Base-by-base conservation (phyloP, 108 stramenopile species). In the Nitzschia putrida region DNA sequence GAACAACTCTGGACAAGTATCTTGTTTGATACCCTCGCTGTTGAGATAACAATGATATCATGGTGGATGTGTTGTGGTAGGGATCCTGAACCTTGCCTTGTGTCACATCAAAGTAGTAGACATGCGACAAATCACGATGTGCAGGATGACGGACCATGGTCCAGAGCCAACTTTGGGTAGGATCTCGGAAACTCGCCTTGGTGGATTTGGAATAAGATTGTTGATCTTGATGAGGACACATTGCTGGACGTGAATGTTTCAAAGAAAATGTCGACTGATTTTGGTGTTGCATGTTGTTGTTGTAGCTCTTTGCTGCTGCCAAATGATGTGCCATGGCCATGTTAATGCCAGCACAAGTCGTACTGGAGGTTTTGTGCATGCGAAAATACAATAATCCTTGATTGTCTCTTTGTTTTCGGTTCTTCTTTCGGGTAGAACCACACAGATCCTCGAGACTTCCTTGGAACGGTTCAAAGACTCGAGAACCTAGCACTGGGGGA, bases 281-380 rank as follows among this genome's bases (percentile, higher is more conserved):
- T 2, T 49, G 18, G 4, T 18, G 18, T 49, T 18, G 18, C 6
- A 49, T 18, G 6, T 2, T 18, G 6, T 16, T 55, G 8, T 55
- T 1, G 22, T 55, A 21, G 22, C 1, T 4, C 6, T 55, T 53
- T 53, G 18, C 53, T n/a, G 8, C 54, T 7, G 21, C 61, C 13
- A 44, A 25, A 40, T 74, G 63, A 47, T 74, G 54, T 1, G 68
- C 74, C 11, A 75, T 66, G 39, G 66, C 53, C n/a, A 55, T 18
- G 14, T 43, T 64, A 21, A 75, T 52, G 3, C 74, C 74, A 16
- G n/a, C 67, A 44, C 61, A 51, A 22, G 76, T 77, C 52, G 53
- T 41, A n/a, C 68, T 70, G 1, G 66, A 64, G 2, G 76, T 44
- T 37, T 77, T 77, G 41, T 57, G 53, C 10, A 14, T 23, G 20